These are phyloP conservation scores for Chalciporus pseudorubinellus DNA, from an alignment of 768 basidiomycete genomes.

Conservation along the genomic window DNA sequence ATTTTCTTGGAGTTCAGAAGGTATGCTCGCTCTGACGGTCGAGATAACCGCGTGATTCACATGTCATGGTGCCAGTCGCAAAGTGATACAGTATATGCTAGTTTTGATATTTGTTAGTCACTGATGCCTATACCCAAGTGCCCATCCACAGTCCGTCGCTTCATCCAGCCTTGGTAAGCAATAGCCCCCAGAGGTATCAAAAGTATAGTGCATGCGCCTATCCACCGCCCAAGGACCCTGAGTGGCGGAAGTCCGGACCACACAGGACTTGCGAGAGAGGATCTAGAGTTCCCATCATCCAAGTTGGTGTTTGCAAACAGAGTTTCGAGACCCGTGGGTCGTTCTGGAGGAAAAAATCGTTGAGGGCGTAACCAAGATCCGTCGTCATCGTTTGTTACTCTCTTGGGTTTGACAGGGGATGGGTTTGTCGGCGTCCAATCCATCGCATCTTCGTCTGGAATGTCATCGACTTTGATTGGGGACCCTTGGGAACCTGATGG, in stretches of 20 bases:
- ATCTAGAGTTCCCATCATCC: slow-evolving; percentile 38
- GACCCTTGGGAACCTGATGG: slow-evolving; percentile 25
- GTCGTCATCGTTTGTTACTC: slow-evolving; percentile 31
- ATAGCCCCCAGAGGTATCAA: slow-evolving; percentile 22
- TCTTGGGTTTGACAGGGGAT: slow-evolving; percentile 24
- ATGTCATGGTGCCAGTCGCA: background rate
- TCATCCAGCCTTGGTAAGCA: slow-evolving; percentile 21
- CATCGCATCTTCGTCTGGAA: slow-evolving; percentile 45
- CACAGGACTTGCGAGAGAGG: background rate
- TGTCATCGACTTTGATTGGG: slow-evolving; percentile 27
- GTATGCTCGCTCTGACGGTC: slow-evolving; percentile 3
- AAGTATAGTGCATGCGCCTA: slow-evolving; percentile 7
- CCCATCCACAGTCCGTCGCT: slow-evolving; percentile 10
- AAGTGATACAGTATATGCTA: background rate
- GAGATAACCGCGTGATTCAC: background rate
- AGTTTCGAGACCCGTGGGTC: slow-evolving; percentile 72
- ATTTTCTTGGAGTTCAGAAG: slow-evolving; percentile 8
- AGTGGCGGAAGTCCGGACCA: background rate
- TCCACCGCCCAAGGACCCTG: slow-evolving; percentile 11
- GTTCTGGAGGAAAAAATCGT: slow-evolving; percentile 74
- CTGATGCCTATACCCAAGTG: background rate
- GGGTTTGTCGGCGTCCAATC: slow-evolving; percentile 66
- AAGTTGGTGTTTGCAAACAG: slow-evolving; percentile 63
- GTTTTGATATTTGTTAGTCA: background rate
- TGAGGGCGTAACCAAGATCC: slow-evolving; percentile 64